Base-by-base conservation (phyloP, 2,329 filamentous ascomycete species). In the Alternaria arborescens region DNA sequence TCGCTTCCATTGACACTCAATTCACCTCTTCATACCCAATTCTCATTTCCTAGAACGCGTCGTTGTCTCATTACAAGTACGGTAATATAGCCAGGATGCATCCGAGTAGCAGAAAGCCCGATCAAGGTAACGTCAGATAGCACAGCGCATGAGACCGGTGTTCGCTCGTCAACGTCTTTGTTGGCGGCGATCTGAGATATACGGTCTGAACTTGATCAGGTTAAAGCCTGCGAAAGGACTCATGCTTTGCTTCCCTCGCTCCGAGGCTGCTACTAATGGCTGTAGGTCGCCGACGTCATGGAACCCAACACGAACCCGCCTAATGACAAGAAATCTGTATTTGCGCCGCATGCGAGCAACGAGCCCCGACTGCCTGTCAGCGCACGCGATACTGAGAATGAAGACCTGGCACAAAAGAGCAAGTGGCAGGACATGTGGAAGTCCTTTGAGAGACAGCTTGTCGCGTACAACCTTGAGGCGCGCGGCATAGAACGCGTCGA, bases 401-500 rank as follows among this genome's bases (percentile, higher is more conserved):
- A 18, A 48, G 46, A 12, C 18, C 40, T 22, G 14, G 40, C 56
- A 55, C 36, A 4, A 24, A 22, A 41, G 16, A 68, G 61, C 38
- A 67, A 43, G 61, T 44, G 71, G 55, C 66, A 70, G 42, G 46
- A 55, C 20, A 58, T 46, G 26, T 77, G 72, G 71, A 71, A 69
- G 51, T 48, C 68, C 3, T 78, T 83, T 40, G 81, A 83, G 68
- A 71, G 69, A 41, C 79, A 75, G n/a, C 67, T 83, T 8, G 72
- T 80, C 3, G 79, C 78, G 57, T 86, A 84, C 73, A 87, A 86
- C 61, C 77, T 88, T 47, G 87, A 89, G 71, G 82, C 85, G 12
- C 83, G 87, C 46, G 87, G 87, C 8, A 88, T 89, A 48, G 81
- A 87, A 69, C 82, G 87, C 22, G 87, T 89, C 1, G 79, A 83